A percentile compares a stretch with the other conserved stretches of the same genome.
These are phyloP conservation scores for Nigrospora osmanthi DNA, from an alignment of 2,329 filamentous ascomycete genomes.

Conservation along the genomic window DNA sequence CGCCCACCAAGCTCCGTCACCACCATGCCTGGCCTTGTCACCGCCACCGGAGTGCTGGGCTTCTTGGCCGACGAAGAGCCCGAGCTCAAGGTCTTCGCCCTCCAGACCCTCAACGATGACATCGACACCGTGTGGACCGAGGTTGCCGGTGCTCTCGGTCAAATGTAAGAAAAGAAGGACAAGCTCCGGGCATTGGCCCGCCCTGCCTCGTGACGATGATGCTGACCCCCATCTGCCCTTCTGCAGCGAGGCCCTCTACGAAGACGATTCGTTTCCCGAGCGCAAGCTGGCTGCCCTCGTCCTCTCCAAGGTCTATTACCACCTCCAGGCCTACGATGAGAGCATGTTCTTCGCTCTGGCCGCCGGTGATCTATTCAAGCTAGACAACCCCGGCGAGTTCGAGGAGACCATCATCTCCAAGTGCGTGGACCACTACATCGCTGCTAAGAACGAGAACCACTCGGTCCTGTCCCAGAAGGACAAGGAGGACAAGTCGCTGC, in stretches of 20 bases:
- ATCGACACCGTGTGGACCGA: slow-evolving; percentile 98
- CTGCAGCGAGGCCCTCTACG: slow-evolving; percentile 85
- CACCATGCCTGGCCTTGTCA: slow-evolving; percentile 86
- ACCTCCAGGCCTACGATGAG: slow-evolving; percentile 97
- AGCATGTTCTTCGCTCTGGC: slow-evolving; percentile 97
- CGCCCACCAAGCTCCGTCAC: not conserved
- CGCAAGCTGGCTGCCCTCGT: slow-evolving; percentile 91
- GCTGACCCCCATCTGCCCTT: slow-evolving; percentile 6
- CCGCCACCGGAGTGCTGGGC: slow-evolving; percentile 88
- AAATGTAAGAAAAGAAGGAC: slow-evolving; percentile 61
- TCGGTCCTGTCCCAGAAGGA: slow-evolving; percentile 28
- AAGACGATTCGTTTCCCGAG: slow-evolving; percentile 91
- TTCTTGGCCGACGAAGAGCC: slow-evolving; percentile 93
- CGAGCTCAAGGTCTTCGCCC: slow-evolving; percentile 88
- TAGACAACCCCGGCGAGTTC: slow-evolving; percentile 86
- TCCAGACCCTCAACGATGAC: slow-evolving; percentile 91
- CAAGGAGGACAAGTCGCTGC: slow-evolving; percentile 38
- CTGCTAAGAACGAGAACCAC: slow-evolving; percentile 52
- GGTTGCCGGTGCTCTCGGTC: slow-evolving; percentile 82
- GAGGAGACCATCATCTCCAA: slow-evolving; percentile 99
- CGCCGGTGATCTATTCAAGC: slow-evolving; percentile 89
- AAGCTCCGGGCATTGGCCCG: too few species aligned
- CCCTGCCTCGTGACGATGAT: not conserved
- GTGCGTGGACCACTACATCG: slow-evolving; percentile 96
- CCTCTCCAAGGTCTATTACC: slow-evolving; percentile 96